phyloP scores from a whole-genome alignment of 805 yeast genomes.

The Blastobotrys muscicola region DNA sequence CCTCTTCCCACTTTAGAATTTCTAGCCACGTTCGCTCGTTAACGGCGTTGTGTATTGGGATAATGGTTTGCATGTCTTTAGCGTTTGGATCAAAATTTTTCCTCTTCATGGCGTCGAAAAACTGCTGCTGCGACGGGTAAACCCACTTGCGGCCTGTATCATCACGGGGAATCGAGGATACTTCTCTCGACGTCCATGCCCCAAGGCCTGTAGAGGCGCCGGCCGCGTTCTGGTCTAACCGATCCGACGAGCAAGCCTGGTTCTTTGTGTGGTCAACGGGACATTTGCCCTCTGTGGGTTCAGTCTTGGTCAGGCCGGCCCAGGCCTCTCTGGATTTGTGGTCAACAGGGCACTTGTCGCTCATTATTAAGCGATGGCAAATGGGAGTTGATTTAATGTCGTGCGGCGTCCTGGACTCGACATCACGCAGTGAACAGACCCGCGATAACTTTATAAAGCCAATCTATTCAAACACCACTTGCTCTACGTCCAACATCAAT shows the following conservation, averaged over 20 bases:
- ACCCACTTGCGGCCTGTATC: slow-evolving; percentile 67
- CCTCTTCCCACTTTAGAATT: slow-evolving; percentile 70
- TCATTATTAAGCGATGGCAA: background rate
- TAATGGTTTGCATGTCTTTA: slow-evolving; percentile 78
- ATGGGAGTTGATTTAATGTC: background rate
- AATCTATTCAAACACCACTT: no score
- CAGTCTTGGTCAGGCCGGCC: slow-evolving; percentile 13
- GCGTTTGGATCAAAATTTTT: slow-evolving; percentile 81
- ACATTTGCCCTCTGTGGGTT: slow-evolving; percentile 29
- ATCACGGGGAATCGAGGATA: slow-evolving; percentile 78
- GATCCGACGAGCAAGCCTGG: slow-evolving; percentile 19
- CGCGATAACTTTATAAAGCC: background rate
- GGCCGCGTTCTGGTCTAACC: slow-evolving; percentile 8
- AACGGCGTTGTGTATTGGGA: slow-evolving; percentile 89
- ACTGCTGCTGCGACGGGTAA: slow-evolving; percentile 92
- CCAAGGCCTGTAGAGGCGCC: slow-evolving; percentile 26
- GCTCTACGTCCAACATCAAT: no score
- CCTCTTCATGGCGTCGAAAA: slow-evolving; percentile 86
- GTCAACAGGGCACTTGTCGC: slow-evolving; percentile 42
- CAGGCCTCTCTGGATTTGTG: slow-evolving; percentile 29
- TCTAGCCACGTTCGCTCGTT: slow-evolving; percentile 90
- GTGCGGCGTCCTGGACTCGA: background rate
- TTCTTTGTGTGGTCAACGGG: slow-evolving; percentile 55
- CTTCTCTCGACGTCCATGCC: slow-evolving; percentile 58
- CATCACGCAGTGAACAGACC: background rate